phyloP scores from a whole-genome alignment of 2,329 filamentous ascomycete species.

The Beauveria caledonica region DNA sequence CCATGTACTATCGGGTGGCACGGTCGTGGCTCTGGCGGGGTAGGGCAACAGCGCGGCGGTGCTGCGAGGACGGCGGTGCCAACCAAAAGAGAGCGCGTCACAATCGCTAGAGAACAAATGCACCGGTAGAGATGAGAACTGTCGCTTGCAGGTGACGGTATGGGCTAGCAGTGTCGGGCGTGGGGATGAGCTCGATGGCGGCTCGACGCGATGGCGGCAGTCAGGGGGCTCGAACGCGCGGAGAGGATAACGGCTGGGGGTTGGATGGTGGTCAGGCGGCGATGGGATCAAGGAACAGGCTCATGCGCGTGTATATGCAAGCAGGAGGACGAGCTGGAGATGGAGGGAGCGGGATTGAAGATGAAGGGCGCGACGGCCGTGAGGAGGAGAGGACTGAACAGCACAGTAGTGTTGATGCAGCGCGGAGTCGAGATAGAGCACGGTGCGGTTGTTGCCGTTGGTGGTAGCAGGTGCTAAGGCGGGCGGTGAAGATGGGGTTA shows the following conservation, averaged over 20 bases:
- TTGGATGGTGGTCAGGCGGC: background rate
- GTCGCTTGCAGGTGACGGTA: background rate
- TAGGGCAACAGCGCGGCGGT: slow-evolving; percentile 8
- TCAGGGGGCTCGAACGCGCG: slow-evolving; percentile 9
- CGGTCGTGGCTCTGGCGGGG: slow-evolving; percentile 11
- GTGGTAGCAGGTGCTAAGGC: background rate
- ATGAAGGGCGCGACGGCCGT: slow-evolving; percentile 5
- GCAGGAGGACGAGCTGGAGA: background rate
- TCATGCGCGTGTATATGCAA: slow-evolving; percentile 6
- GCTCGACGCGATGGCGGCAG: slow-evolving; percentile 3
- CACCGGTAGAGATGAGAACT: background rate
- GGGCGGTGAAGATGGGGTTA: slow-evolving; percentile 3
- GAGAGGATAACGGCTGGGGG: background rate
- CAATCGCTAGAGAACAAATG: background rate
- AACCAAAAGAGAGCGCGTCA: slow-evolving; percentile 1
- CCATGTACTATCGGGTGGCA: slow-evolving; percentile 3
- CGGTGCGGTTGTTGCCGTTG: background rate
- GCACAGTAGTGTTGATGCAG: slow-evolving; percentile 5
- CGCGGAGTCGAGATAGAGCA: background rate
- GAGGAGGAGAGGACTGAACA: background rate
- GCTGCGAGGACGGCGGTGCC: slow-evolving; percentile 2
- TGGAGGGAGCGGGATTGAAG: background rate
- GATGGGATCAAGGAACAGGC: background rate
- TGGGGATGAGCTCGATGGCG: background rate
- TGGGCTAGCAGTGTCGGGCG: background rate